These are phyloP conservation scores for Oryza longistaminata DNA, from an alignment of 176 grass and related monocot genomes.

Conservation along the genomic window DNA sequence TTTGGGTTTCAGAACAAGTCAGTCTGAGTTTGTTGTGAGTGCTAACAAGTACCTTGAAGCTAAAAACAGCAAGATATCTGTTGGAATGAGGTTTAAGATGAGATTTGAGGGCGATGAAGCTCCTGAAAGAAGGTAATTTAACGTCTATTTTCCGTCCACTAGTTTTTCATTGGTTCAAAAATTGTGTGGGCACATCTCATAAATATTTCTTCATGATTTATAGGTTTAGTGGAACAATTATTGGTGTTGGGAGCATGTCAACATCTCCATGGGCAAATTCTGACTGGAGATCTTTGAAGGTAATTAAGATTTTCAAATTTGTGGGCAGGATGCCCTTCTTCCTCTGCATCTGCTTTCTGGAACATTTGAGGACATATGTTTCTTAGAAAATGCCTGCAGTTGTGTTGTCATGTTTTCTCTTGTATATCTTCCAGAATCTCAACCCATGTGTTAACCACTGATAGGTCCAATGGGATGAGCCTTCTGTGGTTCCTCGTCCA, in stretches of 20 bases:
- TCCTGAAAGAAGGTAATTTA: constrained; percentile 74
- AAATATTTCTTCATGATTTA: constrained; percentile 35
- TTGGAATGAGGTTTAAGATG: constrained; percentile 91
- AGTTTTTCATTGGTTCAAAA: constrained; percentile 22
- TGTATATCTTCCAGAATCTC: constrained; percentile 18
- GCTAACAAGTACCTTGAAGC: constrained; percentile 81
- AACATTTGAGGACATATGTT: background rate
- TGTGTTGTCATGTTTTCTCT: constrained; percentile 9
- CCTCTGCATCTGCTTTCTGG: background rate
- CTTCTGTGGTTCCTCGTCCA: constrained; percentile 49
- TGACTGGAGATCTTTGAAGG: constrained; percentile 81
- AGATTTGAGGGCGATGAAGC: constrained; percentile 81
- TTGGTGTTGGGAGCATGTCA: constrained; percentile 58
- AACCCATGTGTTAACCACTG: constrained; percentile 18
- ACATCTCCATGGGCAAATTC: constrained; percentile 77
- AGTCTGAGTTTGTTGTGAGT: constrained; percentile 72
- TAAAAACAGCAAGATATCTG: constrained; percentile 67
- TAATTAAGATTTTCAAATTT: constrained; percentile 34
- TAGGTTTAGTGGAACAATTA: constrained; percentile 82
- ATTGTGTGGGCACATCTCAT: constrained; percentile 11
- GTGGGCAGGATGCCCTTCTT: background rate
- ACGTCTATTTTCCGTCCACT: background rate
- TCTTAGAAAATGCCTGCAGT: background rate
- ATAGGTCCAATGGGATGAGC: constrained; percentile 87
- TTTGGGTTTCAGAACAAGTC: constrained; percentile 62